Evolutionary conservation across 1,284 basidiomycete species (phyloP), one percentile per base, ranked within the genome.

Genomic region (Mycosarcoma maydis): DNA sequence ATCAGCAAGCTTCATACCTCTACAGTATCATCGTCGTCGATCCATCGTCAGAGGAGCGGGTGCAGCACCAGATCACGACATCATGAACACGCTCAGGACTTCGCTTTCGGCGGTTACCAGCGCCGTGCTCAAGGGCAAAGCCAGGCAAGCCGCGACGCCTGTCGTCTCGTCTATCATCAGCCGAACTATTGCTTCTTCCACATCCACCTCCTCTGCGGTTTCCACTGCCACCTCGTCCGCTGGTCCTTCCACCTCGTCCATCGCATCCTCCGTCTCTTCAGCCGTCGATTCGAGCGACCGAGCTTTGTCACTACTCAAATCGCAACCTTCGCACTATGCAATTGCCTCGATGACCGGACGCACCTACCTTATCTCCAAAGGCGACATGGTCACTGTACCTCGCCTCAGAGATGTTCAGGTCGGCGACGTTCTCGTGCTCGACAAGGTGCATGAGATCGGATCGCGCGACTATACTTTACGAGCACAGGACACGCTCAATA

Each of bases 401-500:
- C 89, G 89, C 44, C 87, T 98, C 45, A 89, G 89, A 70, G 78
- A 76, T 42, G 76, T 77, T 2, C 88, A 79, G 10, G 82, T 95
- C 52, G 95, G 95, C 23, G 92, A 96, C 77, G 86, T 90, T 33
- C 86, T 98, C 52, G 83, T 86, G 6, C 87, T 98, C 54, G 90
- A 92, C 69, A 86, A 92, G 68, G 90, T 98, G 59, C 90, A 94
- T 81, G 95, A 98, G 83, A 87, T 98, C 49, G 95, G 95, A 60
- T 93, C 92, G 42, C 88, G 94, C 72, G 93, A 97, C 81, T 98
- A 90, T 84, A 94, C 93, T n/a, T 86, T 90, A 53, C 91, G 91
- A 54, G 90, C 81, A 2, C 66, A 78, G 20, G 77, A 80, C 20
- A 68, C 65, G 16, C 54, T 68, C 46, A 68, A 68, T 42, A 68